Base-by-base conservation (phyloP, 2,329 filamentous ascomycete species). In the Triangularia verruculosa region DNA sequence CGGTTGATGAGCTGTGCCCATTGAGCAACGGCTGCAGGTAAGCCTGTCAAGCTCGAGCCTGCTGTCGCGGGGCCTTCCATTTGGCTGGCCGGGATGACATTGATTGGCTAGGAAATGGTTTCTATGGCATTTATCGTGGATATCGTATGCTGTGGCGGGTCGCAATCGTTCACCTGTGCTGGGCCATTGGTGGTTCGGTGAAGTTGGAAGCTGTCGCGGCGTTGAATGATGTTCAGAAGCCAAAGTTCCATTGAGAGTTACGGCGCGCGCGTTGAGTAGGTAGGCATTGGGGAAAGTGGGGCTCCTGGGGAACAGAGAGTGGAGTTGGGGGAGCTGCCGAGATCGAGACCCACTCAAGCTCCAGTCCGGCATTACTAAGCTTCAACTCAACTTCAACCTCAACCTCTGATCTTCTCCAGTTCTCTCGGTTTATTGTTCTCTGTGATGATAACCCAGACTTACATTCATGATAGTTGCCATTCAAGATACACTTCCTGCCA, bases 1-100 rank as follows among this genome's bases (percentile, higher is more conserved):
- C 74, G 78, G 34, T 76, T 70, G 51, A 88, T 74, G 69, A 88
- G 86, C 15, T 74, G 74, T 53, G 74, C 65, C 86, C 86, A 85
- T 67, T 81, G 77, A 61, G 70, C 70, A 53, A 72, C 66, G 62
- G 71, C 57, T 64, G 66, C 57, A 60, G 61, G 15, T 63, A 68
- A 17, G 57, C 57, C 39, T 47, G n/a, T 20, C 39, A 47, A 47
- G n/a, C 39, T 47, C 39, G 39, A 47, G 39, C n/a, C 39, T 47
- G 39, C 39, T 47, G 39, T 47, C 39, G 39, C 39, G 39, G 39
- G 39, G 39, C 39, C 39, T 47, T 47, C 39, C 39, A 47, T 47
- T 47, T 47, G 39, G 39, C n/a, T 47, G 39, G 39, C 39, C 39
- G 39, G 39, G 39, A 17, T 47, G 39, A 47, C 39, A 47, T 39